A percentile compares a stretch with the other conserved stretches of the same genome.
These are phyloP conservation scores for Solanum commersonii DNA, from an alignment of 257 asterid genomes.

Conservation along the genomic window DNA sequence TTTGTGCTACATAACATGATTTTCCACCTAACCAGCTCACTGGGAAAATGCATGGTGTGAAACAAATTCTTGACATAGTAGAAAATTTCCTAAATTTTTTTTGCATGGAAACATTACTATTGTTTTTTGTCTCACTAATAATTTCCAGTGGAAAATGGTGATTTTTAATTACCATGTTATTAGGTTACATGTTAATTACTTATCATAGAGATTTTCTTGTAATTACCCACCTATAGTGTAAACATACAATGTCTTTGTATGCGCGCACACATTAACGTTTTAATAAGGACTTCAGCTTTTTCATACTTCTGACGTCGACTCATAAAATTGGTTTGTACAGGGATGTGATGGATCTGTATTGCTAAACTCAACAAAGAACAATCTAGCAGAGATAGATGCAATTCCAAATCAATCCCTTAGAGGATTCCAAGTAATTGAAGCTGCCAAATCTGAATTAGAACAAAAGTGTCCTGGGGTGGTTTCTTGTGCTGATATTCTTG, in stretches of 20 bases:
- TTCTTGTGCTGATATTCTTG: slow-evolving; percentile 43
- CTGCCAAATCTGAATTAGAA: slow-evolving; percentile 28
- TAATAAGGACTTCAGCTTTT: not conserved
- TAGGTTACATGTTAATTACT: not conserved
- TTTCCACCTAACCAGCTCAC: not conserved
- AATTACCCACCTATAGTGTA: not conserved
- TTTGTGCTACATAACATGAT: not conserved
- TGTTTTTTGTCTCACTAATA: not conserved
- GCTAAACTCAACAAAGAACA: slow-evolving; percentile 29
- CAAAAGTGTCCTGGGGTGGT: slow-evolving; percentile 36
- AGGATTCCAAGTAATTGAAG: slow-evolving; percentile 42
- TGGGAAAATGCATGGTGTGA: not conserved
- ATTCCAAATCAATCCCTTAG: slow-evolving; percentile 26
- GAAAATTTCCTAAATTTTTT: not conserved
- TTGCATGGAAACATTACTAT: no score
- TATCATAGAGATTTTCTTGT: not conserved
- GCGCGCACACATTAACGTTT: no score
- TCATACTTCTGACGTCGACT: not conserved
- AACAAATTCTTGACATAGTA: no score
- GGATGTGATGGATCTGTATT: slow-evolving; percentile 43
- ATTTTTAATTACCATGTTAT: no score
- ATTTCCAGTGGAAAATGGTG: no score
- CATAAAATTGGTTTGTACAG: not conserved
- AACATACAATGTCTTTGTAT: not conserved
- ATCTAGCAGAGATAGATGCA: slow-evolving; percentile 31